phyloP scores from a whole-genome alignment of 768 basidiomycete species.

The Mycena rosella region DNA sequence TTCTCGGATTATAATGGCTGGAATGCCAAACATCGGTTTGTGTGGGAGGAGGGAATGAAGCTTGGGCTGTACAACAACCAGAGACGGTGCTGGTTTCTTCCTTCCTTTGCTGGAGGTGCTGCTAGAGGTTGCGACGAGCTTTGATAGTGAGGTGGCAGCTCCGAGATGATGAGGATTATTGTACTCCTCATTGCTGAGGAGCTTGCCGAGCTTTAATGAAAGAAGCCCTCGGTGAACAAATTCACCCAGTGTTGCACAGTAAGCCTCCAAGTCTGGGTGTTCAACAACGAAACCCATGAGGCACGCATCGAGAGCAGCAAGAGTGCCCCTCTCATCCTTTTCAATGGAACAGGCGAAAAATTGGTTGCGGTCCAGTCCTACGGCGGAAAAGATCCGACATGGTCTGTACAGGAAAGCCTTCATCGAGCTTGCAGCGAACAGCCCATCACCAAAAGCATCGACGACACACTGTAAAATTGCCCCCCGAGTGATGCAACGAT shows the following conservation, averaged over 20 bases:
- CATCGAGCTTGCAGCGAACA: background rate
- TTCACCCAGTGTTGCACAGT: background rate
- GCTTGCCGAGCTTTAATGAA: background rate
- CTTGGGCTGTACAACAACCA: background rate
- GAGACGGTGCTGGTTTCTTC: background rate
- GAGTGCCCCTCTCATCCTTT: background rate
- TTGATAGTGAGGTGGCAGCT: background rate
- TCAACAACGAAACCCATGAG: background rate
- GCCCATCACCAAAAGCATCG: conserved; percentile 12
- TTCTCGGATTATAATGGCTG: conserved; percentile 15
- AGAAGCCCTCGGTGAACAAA: conserved; percentile 14
- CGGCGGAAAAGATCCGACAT: background rate
- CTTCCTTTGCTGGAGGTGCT: background rate
- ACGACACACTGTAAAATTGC: conserved; percentile 15
- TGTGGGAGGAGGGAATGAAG: background rate
- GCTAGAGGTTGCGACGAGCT: background rate
- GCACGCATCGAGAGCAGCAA: background rate
- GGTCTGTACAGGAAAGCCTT: background rate
- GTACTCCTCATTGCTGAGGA: conserved; percentile 7
- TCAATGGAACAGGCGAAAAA: conserved; percentile 5
- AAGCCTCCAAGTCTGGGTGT: background rate
- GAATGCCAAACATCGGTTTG: conserved; percentile 8
- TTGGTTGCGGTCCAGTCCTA: background rate
- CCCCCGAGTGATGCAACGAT: conserved; percentile 15
- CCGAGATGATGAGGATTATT: background rate